Conservation (phyloP, 352 stramenopile species). For the Halophytophthora batemanensis region DNA sequence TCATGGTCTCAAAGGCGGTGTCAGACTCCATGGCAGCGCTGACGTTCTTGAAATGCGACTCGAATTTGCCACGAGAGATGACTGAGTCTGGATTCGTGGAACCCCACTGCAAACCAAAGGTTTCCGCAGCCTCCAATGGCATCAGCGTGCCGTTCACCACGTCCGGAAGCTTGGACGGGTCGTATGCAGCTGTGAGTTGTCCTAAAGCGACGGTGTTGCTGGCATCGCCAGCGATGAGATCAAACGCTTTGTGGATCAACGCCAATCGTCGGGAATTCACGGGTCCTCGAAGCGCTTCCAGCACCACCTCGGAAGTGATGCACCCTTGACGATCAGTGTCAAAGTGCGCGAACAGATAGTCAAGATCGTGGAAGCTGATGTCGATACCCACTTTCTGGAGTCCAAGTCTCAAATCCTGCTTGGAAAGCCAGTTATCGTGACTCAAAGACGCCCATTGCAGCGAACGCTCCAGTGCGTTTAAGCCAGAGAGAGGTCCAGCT, state of each 20-base stretch:
- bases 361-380: conserved; percentile 57
- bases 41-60: too few relatives aligned
- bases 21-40: too few relatives aligned
- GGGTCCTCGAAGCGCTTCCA: conserved; percentile 43
- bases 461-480: conserved; percentile 43
- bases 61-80: too few relatives aligned
- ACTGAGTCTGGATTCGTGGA: too few relatives aligned
- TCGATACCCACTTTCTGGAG: conserved; percentile 57
- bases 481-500: conserved; percentile 4
- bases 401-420: conserved; percentile 58
- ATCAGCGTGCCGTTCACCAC: too few relatives aligned
- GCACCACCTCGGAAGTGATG: conserved; percentile 74
- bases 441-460: conserved; percentile 37
- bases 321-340: conserved; percentile 57
- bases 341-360: conserved; percentile 69
- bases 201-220: too few relatives aligned
- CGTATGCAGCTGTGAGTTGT: too few relatives aligned
- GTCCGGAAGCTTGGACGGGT: too few relatives aligned
- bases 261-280: conserved; percentile 14
- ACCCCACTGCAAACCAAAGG: too few relatives aligned
- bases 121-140: background rate
- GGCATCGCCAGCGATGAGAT: too few relatives aligned
- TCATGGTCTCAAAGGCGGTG: too few relatives aligned
- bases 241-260: too few relatives aligned
- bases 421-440: conserved; percentile 42